Evolutionary conservation across 2,329 filamentous ascomycete genomes (phyloP).

Genomic region (Reticulascus tulasneorum): DNA sequence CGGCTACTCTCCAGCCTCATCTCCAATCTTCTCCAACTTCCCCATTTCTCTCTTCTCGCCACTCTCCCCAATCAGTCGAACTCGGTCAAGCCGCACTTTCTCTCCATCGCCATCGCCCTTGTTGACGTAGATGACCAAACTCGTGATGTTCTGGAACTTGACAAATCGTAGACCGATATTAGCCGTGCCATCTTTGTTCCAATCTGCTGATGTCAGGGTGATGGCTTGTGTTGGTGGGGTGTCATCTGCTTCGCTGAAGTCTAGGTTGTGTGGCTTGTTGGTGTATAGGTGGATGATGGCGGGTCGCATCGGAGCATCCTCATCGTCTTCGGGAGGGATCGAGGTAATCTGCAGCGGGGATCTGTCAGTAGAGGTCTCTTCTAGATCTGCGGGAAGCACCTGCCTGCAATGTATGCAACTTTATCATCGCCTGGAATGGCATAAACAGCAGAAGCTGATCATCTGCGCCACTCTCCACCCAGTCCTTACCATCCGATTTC

Average conservation of each 20-base stretch:
- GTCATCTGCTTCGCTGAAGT: slow-evolving; percentile 92
- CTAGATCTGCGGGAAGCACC: slow-evolving; percentile 9
- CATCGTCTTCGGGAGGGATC: slow-evolving; percentile 63
- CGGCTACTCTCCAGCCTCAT: slow-evolving; percentile 60
- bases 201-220: slow-evolving; percentile 70
- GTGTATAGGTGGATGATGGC: slow-evolving; percentile 80
- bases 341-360: slow-evolving; percentile 70
- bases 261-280: slow-evolving; percentile 85
- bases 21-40: slow-evolving; percentile 90
- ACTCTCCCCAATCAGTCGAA: slow-evolving; percentile 79
- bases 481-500: slow-evolving; percentile 62
- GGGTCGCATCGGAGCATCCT: slow-evolving; percentile 76
- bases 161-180: slow-evolving; percentile 78
- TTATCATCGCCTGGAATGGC: slow-evolving; percentile 82
- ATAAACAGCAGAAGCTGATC: slow-evolving; percentile 93
- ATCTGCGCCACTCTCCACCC: slow-evolving; percentile 94
- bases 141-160: slow-evolving; percentile 94
- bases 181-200: slow-evolving; percentile 74
- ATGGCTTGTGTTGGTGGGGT: slow-evolving; percentile 76
- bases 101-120: slow-evolving; percentile 81
- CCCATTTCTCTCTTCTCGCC: slow-evolving; percentile 92
- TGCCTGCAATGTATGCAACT: slow-evolving; percentile 78
- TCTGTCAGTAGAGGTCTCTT: not conserved
- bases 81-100: slow-evolving; percentile 76
- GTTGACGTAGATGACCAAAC: slow-evolving; percentile 81